phyloP scores from a whole-genome alignment of 495 filamentous ascomycete species.

The Glonium stellatum region DNA sequence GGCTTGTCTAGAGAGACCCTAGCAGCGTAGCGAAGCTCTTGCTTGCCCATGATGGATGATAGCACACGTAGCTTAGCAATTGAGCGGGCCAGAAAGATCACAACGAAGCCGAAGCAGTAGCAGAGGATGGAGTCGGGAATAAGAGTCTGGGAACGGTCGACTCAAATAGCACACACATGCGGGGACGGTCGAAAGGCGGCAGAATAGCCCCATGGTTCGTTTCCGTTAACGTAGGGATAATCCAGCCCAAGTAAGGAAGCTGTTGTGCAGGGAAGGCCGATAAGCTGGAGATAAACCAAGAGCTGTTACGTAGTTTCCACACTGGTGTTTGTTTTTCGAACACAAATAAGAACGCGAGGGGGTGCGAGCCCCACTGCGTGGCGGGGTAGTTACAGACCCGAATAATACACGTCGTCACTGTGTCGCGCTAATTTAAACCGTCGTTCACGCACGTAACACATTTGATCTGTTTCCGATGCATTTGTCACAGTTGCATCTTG shows the following conservation, averaged over 20 bases:
- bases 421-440: no score
- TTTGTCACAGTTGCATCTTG: no score
- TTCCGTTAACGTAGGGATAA: slow-evolving; percentile 13
- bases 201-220: slow-evolving; percentile 8
- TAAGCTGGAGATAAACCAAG: slow-evolving; percentile 26
- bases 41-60: slow-evolving; percentile 29
- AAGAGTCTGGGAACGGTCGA: background rate
- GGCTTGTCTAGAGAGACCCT: slow-evolving; percentile 74
- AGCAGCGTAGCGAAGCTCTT: slow-evolving; percentile 60
- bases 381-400: slow-evolving; percentile 21
- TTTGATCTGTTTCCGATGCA: no score
- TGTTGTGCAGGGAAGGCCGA: slow-evolving; percentile 17
- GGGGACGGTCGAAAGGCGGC: slow-evolving; percentile 7
- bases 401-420: background rate
- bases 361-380: slow-evolving; percentile 14
- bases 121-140: background rate
- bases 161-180: slow-evolving; percentile 8
- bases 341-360: slow-evolving; percentile 10
- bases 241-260: slow-evolving; percentile 9
- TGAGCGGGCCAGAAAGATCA: background rate
- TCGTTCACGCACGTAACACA: no score
- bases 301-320: slow-evolving; percentile 23
- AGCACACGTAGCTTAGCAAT: background rate
- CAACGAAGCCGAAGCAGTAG: background rate
- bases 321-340: slow-evolving; percentile 7